phyloP scores from a whole-genome alignment of 2,329 filamentous ascomycete genomes.

The Calonectria honghensis region DNA sequence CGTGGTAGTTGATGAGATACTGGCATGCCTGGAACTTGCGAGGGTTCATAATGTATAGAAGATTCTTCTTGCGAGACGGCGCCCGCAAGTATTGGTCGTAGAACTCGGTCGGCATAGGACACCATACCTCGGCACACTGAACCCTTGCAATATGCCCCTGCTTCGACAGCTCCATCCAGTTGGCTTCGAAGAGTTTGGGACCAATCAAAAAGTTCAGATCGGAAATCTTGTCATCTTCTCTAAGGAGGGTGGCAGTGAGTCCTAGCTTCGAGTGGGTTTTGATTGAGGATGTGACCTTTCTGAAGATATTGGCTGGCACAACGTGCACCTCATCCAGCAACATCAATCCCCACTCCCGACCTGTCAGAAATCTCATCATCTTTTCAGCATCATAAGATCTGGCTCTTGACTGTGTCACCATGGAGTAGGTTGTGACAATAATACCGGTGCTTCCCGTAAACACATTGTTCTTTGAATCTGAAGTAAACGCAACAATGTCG shows the following conservation, averaged over 20 bases:
- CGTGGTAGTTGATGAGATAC: conserved; percentile 98
- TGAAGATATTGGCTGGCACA: conserved; percentile 96
- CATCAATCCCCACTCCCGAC: conserved; percentile 97
- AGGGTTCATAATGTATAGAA: conserved; percentile 97
- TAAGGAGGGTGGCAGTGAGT: conserved; percentile 91
- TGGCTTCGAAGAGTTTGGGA: conserved; percentile 97
- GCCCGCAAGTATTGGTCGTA: conserved; percentile 93
- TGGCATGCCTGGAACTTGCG: conserved; percentile 98
- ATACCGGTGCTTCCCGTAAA: conserved; percentile 95
- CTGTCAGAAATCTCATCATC: conserved; percentile 96
- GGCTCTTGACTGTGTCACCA: conserved; percentile 95
- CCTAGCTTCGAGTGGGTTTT: conserved; percentile 97
- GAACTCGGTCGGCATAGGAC: conserved; percentile 98
- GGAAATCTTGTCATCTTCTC: conserved; percentile 98
- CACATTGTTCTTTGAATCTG: conserved; percentile 86
- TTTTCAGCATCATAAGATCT: conserved; percentile 95
- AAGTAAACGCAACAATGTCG: conserved; percentile 96
- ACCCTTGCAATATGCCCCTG: conserved; percentile 98
- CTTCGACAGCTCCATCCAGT: conserved; percentile 99
- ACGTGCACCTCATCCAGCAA: conserved; percentile 98
- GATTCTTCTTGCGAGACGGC: conserved; percentile 68
- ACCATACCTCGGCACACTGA: conserved; percentile 99
- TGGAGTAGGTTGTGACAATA: conserved; percentile 97
- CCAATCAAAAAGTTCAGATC: conserved; percentile 98
- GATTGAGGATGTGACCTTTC: conserved; percentile 93